Percentiles rank a stretch among this genome's conserved stretches.
These are phyloP conservation scores for Capsicum pubescens DNA, from an alignment of 257 asterid genomes.

Conservation along the genomic window DNA sequence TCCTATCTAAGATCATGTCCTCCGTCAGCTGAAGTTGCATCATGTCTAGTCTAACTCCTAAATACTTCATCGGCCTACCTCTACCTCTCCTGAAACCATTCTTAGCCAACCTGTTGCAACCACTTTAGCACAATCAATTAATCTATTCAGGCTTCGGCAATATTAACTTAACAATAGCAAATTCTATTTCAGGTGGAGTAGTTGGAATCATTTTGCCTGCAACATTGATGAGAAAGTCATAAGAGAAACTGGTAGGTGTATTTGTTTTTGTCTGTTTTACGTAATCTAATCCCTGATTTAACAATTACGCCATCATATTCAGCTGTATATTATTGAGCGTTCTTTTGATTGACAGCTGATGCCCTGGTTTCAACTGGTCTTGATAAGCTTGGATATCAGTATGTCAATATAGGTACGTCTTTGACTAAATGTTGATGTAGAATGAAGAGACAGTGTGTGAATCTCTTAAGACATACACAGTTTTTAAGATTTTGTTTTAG, in stretches of 20 bases:
- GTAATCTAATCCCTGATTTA: not conserved
- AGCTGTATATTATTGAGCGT: not conserved
- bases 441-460: not conserved
- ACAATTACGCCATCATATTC: not conserved
- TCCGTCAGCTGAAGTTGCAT: too few relatives aligned
- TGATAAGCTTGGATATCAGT: slow-evolving; percentile 74
- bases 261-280: not conserved
- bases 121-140: not conserved
- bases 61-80: too few relatives aligned
- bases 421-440: not conserved
- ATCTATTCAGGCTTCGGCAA: not conserved
- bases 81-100: too few relatives aligned
- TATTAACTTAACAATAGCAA: not conserved
- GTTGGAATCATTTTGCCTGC: slow-evolving; percentile 90
- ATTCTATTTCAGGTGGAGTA: slow-evolving; percentile 70
- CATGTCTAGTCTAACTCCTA: too few relatives aligned
- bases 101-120: not conserved
- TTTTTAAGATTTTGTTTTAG: not conserved
- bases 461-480: not conserved
- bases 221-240: slow-evolving; percentile 68
- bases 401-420: slow-evolving; percentile 77
- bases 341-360: slow-evolving; percentile 66
- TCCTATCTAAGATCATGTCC: too few relatives aligned
- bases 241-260: slow-evolving; percentile 64
- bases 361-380: slow-evolving; percentile 93